Conservation (phyloP, 306 rosid species). For the Abrus precatorius region DNA sequence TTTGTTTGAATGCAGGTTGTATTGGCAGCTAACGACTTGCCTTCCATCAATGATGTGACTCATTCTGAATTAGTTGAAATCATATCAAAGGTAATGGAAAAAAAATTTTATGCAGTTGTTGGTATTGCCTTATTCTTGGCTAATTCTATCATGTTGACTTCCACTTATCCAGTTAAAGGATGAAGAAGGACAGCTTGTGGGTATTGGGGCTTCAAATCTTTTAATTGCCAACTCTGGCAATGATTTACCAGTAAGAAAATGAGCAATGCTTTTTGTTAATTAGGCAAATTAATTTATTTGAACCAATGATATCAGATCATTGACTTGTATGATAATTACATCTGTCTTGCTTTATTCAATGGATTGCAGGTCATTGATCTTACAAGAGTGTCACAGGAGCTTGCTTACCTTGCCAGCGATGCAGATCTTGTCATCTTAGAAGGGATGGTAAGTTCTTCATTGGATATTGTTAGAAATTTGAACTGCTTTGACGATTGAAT, state of each 20-base stretch:
- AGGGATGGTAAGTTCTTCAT: slow-evolving; percentile 88
- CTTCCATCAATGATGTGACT: slow-evolving; percentile 92
- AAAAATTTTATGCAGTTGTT: background rate
- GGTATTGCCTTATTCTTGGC: slow-evolving; percentile 41
- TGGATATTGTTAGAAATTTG: slow-evolving; percentile 29
- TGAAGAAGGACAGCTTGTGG: slow-evolving; percentile 66
- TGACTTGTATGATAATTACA: slow-evolving; percentile 5
- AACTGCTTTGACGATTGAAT: background rate
- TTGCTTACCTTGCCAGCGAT: slow-evolving; percentile 85
- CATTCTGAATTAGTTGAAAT: slow-evolving; percentile 83
- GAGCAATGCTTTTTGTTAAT: slow-evolving; percentile 18
- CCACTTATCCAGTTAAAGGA: slow-evolving; percentile 92
- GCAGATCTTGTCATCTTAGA: slow-evolving; percentile 91
- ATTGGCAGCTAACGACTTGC: slow-evolving; percentile 96
- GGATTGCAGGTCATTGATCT: slow-evolving; percentile 87
- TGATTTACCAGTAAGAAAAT: slow-evolving; percentile 92
- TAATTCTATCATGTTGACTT: slow-evolving; percentile 50
- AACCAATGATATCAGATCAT: slow-evolving; percentile 9
- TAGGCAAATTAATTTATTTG: slow-evolving; percentile 22
- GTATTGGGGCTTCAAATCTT: slow-evolving; percentile 82
- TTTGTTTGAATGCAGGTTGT: slow-evolving; percentile 73
- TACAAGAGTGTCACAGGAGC: slow-evolving; percentile 81
- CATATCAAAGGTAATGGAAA: slow-evolving; percentile 69
- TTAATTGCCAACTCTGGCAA: slow-evolving; percentile 88
- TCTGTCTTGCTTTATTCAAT: slow-evolving; percentile 37